phyloP scores from a whole-genome alignment of 306 rosid species.

The Hylodesmum podocarpum region DNA sequence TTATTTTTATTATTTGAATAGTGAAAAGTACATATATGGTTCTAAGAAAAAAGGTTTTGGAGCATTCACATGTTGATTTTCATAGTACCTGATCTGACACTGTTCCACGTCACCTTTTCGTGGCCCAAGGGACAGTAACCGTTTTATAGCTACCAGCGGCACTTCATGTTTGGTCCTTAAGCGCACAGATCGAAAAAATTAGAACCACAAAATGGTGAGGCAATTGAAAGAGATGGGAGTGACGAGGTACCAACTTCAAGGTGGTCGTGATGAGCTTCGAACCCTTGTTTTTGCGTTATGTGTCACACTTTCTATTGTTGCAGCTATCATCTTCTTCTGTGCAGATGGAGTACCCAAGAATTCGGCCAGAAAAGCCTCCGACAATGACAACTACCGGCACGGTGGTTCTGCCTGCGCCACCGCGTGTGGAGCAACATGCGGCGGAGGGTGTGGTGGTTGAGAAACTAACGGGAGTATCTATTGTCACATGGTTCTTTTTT shows the following conservation, averaged over 20 bases:
- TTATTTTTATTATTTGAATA: too few species aligned
- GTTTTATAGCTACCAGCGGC: background rate
- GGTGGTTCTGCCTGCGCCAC: conserved; percentile 43
- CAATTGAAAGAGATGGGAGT: conserved; percentile 40
- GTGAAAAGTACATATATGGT: too few species aligned
- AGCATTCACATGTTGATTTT: background rate
- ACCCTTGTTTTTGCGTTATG: conserved; percentile 40
- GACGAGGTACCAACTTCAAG: background rate
- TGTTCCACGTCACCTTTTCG: conserved; percentile 23
- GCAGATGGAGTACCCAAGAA: conserved; percentile 61
- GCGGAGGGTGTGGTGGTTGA: conserved; percentile 60
- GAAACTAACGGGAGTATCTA: background rate
- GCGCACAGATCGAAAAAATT: background rate
- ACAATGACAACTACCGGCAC: conserved; percentile 22
- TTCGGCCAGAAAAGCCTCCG: conserved; percentile 37
- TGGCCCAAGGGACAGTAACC: background rate
- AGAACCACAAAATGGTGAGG: conserved; percentile 47
- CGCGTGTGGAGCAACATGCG: conserved; percentile 44
- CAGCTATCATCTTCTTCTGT: conserved; percentile 58
- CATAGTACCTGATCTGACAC: background rate
- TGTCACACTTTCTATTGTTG: conserved; percentile 44
- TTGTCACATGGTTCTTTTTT: conserved; percentile 1
- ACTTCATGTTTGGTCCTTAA: background rate
- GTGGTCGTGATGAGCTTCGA: conserved; percentile 32
- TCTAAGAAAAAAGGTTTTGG: too few species aligned